Conservation (phyloP, 192 early-diverging fungal genomes). For the Backusella circina region DNA sequence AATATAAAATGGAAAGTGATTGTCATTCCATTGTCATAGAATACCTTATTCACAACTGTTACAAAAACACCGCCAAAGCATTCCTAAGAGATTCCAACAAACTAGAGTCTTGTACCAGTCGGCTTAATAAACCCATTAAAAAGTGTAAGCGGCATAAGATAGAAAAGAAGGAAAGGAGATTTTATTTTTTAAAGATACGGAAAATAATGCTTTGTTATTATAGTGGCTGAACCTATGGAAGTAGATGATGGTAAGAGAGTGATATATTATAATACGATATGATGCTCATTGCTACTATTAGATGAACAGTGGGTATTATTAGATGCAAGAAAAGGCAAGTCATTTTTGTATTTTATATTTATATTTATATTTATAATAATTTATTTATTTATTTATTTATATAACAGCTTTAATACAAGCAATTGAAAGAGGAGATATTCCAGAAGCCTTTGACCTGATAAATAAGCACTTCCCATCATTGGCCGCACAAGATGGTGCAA, state of each 20-base stretch:
- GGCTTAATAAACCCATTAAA: not conserved
- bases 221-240: not conserved
- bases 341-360: too few species aligned
- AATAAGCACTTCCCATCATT: conserved; percentile 3
- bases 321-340: conserved; percentile 15
- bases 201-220: not conserved
- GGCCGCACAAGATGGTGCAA: not conserved
- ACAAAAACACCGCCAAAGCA: conserved; percentile 17
- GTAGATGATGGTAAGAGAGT: not conserved
- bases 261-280: not conserved
- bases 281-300: not conserved
- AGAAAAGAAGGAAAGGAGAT: not conserved
- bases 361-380: too few species aligned
- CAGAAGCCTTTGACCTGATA: not conserved
- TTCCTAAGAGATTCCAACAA: not conserved
- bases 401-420: not conserved
- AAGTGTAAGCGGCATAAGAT: not conserved
- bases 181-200: not conserved
- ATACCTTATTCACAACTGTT: conserved; percentile 14
- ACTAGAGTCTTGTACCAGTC: not conserved
- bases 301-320: conserved; percentile 6
- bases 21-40: conserved; percentile 11
- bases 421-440: conserved; percentile 3
- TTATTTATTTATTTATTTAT: too few species aligned
- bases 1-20: not conserved